Evolutionary conservation across 371 early-diverging fungal species (phyloP), one percentile per base, ranked within the genome.

Genomic region (Lichtheimia ramosa): DNA sequence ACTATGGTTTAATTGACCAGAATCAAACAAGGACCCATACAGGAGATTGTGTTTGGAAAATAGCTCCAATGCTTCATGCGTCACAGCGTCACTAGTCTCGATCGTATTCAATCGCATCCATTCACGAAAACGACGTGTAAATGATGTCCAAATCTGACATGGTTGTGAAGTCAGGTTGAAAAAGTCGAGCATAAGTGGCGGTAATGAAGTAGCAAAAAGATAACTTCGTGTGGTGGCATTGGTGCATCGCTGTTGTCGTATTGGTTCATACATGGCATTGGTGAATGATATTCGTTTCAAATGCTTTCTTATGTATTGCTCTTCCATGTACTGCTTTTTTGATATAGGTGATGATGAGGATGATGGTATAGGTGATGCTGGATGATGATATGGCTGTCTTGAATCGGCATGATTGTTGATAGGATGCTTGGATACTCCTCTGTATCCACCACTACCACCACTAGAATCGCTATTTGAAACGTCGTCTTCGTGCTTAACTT

Each of bases 151-250:
- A 34, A 71, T 68, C 2, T 56, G 48, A 14, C 56, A 50, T 0
- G 74, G 71, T 27, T 71, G 74, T 5, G 63, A 56, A 10, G 72
- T 64, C 13, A 63, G 25, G 48, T 71, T 64, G 60, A 66, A 74
- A 42, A 71, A 73, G 25, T 71, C 74, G 51, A 69, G 66, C 34
- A 73, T 34, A n/a, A 77, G 60, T 40, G 74, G 74, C 12, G 68
- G 61, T 20, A 66, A 23, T n/a, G 56, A 65, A 20, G 67, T 66
- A 34, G 39, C 39, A 18, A 54, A 48, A 5, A 61, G 25, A 16
- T 61, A 61, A 14, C 59, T 56, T 27, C 52, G 50, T 21, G 51
- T 48, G 18, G 18, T 40, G 10, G 39, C 49, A 25, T 16, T 48
- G 4, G 42, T 46, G 41, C 49, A 21, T 10, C 41, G 48, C 0